Evolutionary conservation across 306 rosid genomes (phyloP).

Genomic region (Rubus parviflorus): DNA sequence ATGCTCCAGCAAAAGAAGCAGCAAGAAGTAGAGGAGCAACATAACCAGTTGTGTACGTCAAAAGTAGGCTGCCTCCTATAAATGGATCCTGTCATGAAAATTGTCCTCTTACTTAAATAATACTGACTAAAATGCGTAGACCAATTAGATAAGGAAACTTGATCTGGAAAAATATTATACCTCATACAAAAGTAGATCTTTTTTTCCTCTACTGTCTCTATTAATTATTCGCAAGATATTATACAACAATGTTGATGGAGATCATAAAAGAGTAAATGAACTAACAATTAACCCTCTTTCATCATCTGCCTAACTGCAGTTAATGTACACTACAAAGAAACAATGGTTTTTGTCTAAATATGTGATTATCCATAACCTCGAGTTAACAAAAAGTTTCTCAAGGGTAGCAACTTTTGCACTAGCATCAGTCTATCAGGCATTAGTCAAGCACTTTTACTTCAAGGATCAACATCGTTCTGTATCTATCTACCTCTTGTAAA

Average conservation of each 20-base stretch:
- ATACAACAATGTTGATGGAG: background rate
- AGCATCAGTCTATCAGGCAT: background rate
- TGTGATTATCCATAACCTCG: background rate
- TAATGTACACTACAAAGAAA: background rate
- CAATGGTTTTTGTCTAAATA: background rate
- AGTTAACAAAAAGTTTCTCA: background rate
- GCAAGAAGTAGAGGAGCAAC: conserved; percentile 86
- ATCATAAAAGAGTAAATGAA: background rate
- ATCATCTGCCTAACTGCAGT: background rate
- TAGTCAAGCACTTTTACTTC: background rate
- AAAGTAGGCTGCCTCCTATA: conserved; percentile 81
- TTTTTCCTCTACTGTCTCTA: background rate
- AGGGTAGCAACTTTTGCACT: background rate
- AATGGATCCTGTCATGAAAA: conserved; percentile 68
- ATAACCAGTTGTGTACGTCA: conserved; percentile 93
- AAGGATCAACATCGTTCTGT: background rate
- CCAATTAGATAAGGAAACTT: background rate
- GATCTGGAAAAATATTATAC: background rate
- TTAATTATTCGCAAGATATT: background rate
- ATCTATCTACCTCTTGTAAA: background rate
- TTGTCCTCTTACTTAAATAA: background rate
- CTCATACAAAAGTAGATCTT: background rate
- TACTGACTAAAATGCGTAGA: background rate
- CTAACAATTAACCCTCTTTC: background rate
- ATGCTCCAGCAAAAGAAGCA: conserved; percentile 92